Evolutionary conservation across 257 asterid species (phyloP).

Genomic region (Coffea eugenioides): DNA sequence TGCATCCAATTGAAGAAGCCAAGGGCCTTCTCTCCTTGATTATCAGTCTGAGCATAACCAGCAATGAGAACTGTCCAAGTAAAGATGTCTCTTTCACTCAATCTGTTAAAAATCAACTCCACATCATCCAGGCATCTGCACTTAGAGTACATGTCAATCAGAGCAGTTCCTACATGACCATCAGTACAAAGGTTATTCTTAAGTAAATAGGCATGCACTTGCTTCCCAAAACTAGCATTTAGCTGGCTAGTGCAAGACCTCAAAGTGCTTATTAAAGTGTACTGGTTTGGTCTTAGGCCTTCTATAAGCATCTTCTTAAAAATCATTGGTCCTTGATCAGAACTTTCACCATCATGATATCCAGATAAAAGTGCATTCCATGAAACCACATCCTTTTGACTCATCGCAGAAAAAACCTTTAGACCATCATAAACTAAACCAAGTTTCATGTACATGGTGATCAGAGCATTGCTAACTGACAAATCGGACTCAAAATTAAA

Average conservation of each 20-base stretch:
- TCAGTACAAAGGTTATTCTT: constrained; percentile 39
- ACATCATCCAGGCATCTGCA: constrained; percentile 53
- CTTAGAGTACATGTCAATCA: constrained; percentile 78
- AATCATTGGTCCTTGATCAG: constrained; percentile 50
- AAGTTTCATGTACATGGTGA: constrained; percentile 78
- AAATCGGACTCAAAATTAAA: constrained; percentile 53
- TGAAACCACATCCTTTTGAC: constrained; percentile 51
- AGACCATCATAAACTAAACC: constrained; percentile 50
- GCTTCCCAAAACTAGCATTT: constrained; percentile 56
- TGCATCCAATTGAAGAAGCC: constrained; percentile 63
- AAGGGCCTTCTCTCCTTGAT: constrained; percentile 68
- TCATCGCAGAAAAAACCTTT: constrained; percentile 46
- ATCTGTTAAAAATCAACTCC: constrained; percentile 49
- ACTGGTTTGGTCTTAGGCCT: constrained; percentile 67
- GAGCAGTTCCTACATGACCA: constrained; percentile 57
- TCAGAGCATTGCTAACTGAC: constrained; percentile 64
- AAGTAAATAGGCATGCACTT: constrained; percentile 62
- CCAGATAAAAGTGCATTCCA: constrained; percentile 85
- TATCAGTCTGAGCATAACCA: constrained; percentile 59
- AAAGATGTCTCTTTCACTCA: constrained; percentile 53
- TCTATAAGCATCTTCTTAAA: constrained; percentile 58
- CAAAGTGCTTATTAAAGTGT: constrained; percentile 62
- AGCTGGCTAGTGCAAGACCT: constrained; percentile 60
- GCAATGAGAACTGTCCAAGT: constrained; percentile 67
- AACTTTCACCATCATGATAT: constrained; percentile 49